Evolutionary conservation across 164 flowering plant species (phyloP).

Genomic region (Chloranthus sessilifolius): DNA sequence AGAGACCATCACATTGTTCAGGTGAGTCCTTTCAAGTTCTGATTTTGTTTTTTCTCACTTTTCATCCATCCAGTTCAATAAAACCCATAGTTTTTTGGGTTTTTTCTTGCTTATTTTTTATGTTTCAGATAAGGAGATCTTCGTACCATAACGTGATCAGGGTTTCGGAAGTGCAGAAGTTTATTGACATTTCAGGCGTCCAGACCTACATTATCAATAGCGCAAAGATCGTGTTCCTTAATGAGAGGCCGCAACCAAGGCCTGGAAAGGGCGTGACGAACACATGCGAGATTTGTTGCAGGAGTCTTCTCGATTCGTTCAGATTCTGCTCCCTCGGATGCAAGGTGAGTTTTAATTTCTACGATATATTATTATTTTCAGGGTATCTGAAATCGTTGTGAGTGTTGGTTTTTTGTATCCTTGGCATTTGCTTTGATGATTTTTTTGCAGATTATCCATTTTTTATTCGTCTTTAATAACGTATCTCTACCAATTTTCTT

Average conservation of each 20-base stretch:
- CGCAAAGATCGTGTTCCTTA: constrained; percentile 73
- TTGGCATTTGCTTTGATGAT: too few species aligned
- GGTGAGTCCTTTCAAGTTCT: constrained; percentile 17
- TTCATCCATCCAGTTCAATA: background rate
- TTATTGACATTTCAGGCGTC: constrained; percentile 52
- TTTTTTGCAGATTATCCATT: too few species aligned
- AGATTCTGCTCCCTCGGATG: constrained; percentile 78
- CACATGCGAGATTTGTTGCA: constrained; percentile 62
- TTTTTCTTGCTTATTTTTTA: background rate
- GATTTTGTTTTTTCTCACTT: background rate
- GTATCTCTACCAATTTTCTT: too few species aligned
- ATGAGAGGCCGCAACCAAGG: constrained; percentile 71
- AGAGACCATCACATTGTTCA: constrained; percentile 57
- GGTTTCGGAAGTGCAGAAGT: constrained; percentile 65
- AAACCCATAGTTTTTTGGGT: background rate
- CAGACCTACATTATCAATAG: constrained; percentile 81
- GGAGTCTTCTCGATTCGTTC: constrained; percentile 73
- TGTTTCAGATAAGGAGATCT: constrained; percentile 64
- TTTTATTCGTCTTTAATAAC: too few species aligned
- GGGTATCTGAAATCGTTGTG: too few species aligned
- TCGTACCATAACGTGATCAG: constrained; percentile 81
- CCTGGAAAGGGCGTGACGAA: constrained; percentile 78
- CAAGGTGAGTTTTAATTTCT: constrained; percentile 60
- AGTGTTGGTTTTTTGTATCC: too few species aligned
- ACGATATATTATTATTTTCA: too few species aligned